Conservation (phyloP, 768 basidiomycete genomes). For the Sutorius australiensis region DNA sequence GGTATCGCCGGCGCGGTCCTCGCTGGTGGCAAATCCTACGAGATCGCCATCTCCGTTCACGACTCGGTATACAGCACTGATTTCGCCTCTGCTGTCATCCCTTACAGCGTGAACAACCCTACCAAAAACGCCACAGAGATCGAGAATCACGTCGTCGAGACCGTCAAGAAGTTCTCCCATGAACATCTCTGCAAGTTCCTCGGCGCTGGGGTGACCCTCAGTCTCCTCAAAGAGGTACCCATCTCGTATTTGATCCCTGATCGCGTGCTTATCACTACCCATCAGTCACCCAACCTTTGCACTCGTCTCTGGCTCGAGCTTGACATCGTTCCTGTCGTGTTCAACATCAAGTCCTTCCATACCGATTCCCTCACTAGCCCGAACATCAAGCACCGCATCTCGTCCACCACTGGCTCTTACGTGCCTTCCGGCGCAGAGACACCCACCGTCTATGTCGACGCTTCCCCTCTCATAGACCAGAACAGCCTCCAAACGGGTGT, state of each 20-base stretch:
- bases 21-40: slow-evolving; percentile 57
- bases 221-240: slow-evolving; percentile 63
- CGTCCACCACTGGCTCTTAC: slow-evolving; percentile 74
- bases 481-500: slow-evolving; percentile 43
- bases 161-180: slow-evolving; percentile 64
- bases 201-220: slow-evolving; percentile 73
- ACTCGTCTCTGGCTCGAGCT: slow-evolving; percentile 80
- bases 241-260: slow-evolving; percentile 4
- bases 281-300: slow-evolving; percentile 73
- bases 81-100: slow-evolving; percentile 56
- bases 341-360: slow-evolving; percentile 82
- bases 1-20: slow-evolving; percentile 65
- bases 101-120: slow-evolving; percentile 48
- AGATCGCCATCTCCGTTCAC: slow-evolving; percentile 76
- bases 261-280: slow-evolving; percentile 20
- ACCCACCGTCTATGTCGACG: slow-evolving; percentile 65
- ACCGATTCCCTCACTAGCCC: slow-evolving; percentile 75
- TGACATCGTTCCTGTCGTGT: slow-evolving; percentile 81
- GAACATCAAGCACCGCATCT: slow-evolving; percentile 79
- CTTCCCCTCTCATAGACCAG: slow-evolving; percentile 43
- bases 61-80: slow-evolving; percentile 85
- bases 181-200: slow-evolving; percentile 86
- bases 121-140: slow-evolving; percentile 58
- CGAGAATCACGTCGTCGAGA: slow-evolving; percentile 59
- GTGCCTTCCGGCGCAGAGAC: slow-evolving; percentile 75